Evolutionary conservation across 495 filamentous ascomycete genomes (phyloP).

Genomic region (Penicillium odoratum): DNA sequence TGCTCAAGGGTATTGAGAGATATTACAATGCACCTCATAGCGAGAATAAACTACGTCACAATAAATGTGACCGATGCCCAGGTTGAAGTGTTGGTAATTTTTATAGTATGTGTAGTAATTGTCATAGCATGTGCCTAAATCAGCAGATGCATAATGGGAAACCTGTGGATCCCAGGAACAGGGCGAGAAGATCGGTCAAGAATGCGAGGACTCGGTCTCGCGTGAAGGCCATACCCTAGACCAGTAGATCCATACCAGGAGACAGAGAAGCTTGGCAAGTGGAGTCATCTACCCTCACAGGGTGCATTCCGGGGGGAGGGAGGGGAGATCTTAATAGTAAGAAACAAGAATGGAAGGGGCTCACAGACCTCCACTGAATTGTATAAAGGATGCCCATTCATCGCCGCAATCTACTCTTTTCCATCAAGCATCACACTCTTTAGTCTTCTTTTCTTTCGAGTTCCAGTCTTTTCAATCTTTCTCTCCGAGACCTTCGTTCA

Average conservation of each 20-base stretch:
- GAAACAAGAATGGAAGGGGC: conserved; percentile 12
- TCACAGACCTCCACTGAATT: conserved; percentile 28
- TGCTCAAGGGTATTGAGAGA: no score
- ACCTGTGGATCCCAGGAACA: not conserved
- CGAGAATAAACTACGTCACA: not conserved
- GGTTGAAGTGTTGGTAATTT: not conserved
- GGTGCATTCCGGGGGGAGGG: conserved; percentile 33
- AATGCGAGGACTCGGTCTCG: conserved; percentile 19
- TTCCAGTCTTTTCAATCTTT: conserved; percentile 30
- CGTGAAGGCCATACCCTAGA: conserved; percentile 14
- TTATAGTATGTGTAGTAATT: not conserved
- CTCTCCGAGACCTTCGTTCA: conserved; percentile 37
- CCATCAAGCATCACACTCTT: conserved; percentile 41
- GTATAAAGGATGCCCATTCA: conserved; percentile 38
- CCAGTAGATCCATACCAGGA: conserved; percentile 39
- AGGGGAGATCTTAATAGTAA: conserved; percentile 6
- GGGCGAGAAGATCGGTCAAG: conserved; percentile 5
- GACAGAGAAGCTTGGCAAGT: conserved; percentile 14
- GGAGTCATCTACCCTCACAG: conserved; percentile 31
- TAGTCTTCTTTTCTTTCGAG: conserved; percentile 27
- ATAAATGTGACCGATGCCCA: not conserved
- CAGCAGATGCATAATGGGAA: conserved; percentile 1
- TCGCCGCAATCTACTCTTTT: conserved; percentile 14
- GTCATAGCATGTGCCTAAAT: not conserved
- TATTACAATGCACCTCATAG: no score